Base-by-base conservation (phyloP, 164 flowering plant species). In the Paratinospora sagittata region DNA sequence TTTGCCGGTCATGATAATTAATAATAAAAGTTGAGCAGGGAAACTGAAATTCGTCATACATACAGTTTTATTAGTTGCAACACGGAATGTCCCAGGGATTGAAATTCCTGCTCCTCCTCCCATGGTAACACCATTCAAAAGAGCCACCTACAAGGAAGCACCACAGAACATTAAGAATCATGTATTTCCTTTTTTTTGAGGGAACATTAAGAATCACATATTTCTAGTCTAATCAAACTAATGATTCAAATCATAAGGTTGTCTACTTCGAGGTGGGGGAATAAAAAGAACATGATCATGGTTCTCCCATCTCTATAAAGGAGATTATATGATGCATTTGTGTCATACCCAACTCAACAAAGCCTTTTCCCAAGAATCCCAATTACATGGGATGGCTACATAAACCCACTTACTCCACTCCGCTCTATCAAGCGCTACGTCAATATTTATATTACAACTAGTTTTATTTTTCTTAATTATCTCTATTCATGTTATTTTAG, bases 101-200 rank as follows among this genome's bases (percentile, higher is more conserved):
- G 95, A 80, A 75, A 93, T 82, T 63, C 98, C 98, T 70, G 90
- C 96, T 12, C 98, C 97, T 75, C 82, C 88, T 60, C 98, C 98
- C 93, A 93, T 87, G 11, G 89, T 85, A 65, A 86, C 67, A 64
- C 97, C 98, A 84, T 93, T 89, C 84, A 91, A 65, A 27, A 93
- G 82, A 67, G 97, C 87, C 76, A 93, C 91, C 98, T 93, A 76
- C 24, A 66, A 7, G 26, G 63, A 27, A 70, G 4, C 67, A 68
- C 49, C 17, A 66, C 30, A 47, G 23, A 52, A 17, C 21, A 7
- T n/a, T n/a, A 16, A 17, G 60, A 17, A 49, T 52, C 23, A 8
- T 11, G 11, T 41, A 41, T 8, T 41, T n/a, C 60, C 34, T 30
- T 30, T 30, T n/a, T n/a, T n/a, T n/a, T 14, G 57, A 49, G 19